These are phyloP conservation scores for Colletotrichum cuscutae DNA, from an alignment of 2,329 filamentous ascomycete species.

Conservation along the genomic window DNA sequence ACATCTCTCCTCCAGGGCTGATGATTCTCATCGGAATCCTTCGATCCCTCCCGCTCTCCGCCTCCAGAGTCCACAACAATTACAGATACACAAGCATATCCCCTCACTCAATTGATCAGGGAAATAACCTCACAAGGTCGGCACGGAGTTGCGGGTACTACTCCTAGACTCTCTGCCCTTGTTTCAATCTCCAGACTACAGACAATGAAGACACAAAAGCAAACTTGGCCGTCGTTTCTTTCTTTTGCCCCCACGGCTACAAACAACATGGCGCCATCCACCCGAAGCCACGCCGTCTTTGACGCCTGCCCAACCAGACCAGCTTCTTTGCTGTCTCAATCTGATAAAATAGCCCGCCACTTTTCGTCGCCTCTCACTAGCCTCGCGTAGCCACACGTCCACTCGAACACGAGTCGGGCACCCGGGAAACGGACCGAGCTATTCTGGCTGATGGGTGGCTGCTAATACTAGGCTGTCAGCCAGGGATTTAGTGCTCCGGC, in stretches of 20 bases:
- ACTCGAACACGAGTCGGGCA: constrained; percentile 3
- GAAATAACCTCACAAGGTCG: not conserved
- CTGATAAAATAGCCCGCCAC: constrained; percentile 20
- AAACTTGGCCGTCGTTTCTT: not conserved
- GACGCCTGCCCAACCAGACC: constrained; percentile 15
- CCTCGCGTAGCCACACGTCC: not conserved
- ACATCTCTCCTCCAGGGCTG: constrained; percentile 18
- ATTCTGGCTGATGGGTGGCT: constrained; percentile 9
- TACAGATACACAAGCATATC: not conserved
- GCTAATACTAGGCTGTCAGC: constrained; percentile 1
- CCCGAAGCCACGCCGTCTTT: constrained; percentile 25
- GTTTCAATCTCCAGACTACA: not conserved
- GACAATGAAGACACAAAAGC: constrained; percentile 3
- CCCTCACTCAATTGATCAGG: not conserved
- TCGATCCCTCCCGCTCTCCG: constrained; percentile 5
- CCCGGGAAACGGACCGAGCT: constrained; percentile 27
- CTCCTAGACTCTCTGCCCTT: not conserved
- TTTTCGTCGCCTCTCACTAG: constrained; percentile 15
- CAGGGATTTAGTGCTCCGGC: constrained; percentile 10
- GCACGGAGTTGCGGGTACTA: not conserved
- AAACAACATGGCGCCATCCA: constrained; percentile 15
- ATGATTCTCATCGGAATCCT: constrained; percentile 11
- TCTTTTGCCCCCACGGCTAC: constrained; percentile 16
- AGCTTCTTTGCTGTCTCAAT: not conserved
- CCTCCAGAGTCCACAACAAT: not conserved